phyloP scores from a whole-genome alignment of 129 eudicot species.

The Pulicaria dysenterica region DNA sequence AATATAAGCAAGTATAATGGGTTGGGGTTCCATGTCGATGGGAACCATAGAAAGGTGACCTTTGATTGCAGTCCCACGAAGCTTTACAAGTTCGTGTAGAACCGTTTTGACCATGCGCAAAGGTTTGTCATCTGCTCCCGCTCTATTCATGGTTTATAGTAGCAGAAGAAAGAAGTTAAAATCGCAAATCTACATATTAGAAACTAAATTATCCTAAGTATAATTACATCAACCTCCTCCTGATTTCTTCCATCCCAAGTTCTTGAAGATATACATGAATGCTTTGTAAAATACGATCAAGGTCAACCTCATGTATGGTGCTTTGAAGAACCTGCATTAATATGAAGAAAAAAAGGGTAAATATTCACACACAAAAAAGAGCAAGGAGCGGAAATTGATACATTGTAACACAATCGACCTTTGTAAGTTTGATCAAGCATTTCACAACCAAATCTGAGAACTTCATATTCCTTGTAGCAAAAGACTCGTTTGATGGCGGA shows the following conservation, averaged over 20 bases:
- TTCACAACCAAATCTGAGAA: slow-evolving; percentile 93
- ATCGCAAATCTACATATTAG: neutral
- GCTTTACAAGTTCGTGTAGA: slow-evolving; percentile 97
- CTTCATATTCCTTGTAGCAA: slow-evolving; percentile 70
- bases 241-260: slow-evolving; percentile 97
- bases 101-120: slow-evolving; percentile 99
- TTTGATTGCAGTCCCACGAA: slow-evolving; percentile 94
- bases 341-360: slow-evolving; percentile 4
- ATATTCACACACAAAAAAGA: neutral
- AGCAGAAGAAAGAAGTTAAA: slow-evolving; percentile 9
- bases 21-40: slow-evolving; percentile 94
- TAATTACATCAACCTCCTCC: slow-evolving; percentile 63
- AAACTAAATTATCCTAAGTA: neutral
- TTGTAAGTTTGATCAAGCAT: slow-evolving; percentile 91
- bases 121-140: slow-evolving; percentile 99
- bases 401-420: slow-evolving; percentile 41
- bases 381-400: neutral
- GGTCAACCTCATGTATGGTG: slow-evolving; percentile 89
- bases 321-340: slow-evolving; percentile 82
- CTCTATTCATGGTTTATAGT: slow-evolving; percentile 52
- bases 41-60: slow-evolving; percentile 99
- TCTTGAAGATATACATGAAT: slow-evolving; percentile 97
- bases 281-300: slow-evolving; percentile 94
- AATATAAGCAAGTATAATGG: slow-evolving; percentile 95
- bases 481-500: slow-evolving; percentile 72